A percentile compares a stretch with the other conserved stretches of the same genome.
Evolutionary conservation across 2,329 filamentous ascomycete species (phyloP).

Genomic region (Thielaviopsis ethacetica): DNA sequence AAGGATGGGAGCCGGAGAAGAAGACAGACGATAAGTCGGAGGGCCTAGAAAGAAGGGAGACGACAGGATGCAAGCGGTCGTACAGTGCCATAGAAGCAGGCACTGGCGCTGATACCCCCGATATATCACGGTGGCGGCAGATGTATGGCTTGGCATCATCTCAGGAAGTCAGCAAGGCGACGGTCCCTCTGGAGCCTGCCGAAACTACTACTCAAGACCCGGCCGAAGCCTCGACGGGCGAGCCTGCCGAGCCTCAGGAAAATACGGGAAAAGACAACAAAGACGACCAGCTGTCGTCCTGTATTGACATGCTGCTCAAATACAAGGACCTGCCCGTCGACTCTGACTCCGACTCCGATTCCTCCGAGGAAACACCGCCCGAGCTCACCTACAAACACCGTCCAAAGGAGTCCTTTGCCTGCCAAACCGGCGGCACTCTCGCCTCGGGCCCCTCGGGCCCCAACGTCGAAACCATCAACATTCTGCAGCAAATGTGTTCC

Average conservation of each 20-base stretch:
- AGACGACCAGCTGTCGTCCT: slow-evolving; percentile 43
- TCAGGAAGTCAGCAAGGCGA: not conserved
- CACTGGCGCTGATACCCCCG: not conserved
- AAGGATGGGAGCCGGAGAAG: slow-evolving; percentile 23
- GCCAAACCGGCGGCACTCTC: slow-evolving; percentile 34
- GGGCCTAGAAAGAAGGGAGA: not conserved
- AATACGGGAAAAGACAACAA: not conserved
- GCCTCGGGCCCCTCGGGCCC: slow-evolving; percentile 37
- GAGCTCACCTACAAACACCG: slow-evolving; percentile 13
- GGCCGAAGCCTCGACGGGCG: not conserved
- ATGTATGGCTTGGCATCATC: not conserved
- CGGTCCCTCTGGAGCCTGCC: too few relatives aligned
- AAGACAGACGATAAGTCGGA: too few relatives aligned
- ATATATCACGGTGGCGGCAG: not conserved
- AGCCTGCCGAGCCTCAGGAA: slow-evolving; percentile 6
- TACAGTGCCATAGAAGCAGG: not conserved
- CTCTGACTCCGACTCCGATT: slow-evolving; percentile 3
- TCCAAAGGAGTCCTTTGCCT: slow-evolving; percentile 26
- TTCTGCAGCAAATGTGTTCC: slow-evolving; percentile 62
- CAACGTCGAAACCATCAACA: slow-evolving; percentile 58
- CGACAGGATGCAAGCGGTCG: not conserved
- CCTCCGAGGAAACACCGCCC: not conserved
- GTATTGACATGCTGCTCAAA: slow-evolving; percentile 46
- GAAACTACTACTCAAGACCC: not conserved
- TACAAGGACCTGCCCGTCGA: slow-evolving; percentile 41